Conservation (phyloP, 78 protist genomes). For the Parvularia atlantis region DNA sequence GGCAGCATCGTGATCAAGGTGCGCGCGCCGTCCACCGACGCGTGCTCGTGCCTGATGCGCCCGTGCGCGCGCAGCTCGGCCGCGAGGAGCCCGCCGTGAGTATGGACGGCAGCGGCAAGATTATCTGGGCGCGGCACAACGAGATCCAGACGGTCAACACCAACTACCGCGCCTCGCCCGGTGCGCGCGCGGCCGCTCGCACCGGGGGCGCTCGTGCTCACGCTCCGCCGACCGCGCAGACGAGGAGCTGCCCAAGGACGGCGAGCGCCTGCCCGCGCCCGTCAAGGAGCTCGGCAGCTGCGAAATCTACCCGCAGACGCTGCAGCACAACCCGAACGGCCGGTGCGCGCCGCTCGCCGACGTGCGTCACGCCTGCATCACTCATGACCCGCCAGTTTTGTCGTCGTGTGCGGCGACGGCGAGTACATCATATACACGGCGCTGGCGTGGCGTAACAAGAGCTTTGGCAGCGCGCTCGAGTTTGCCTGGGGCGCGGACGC, state of each 20-base stretch:
- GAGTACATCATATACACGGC: constrained; percentile 95
- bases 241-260: constrained; percentile 41
- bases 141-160: constrained; percentile 56
- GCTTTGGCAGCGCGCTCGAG: constrained; percentile 86
- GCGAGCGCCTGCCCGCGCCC: constrained; percentile 63
- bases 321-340: constrained; percentile 83
- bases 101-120: constrained; percentile 90
- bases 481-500: constrained; percentile 82
- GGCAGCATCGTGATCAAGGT: constrained; percentile 83
- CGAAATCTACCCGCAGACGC: constrained; percentile 72
- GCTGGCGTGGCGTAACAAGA: constrained; percentile 79
- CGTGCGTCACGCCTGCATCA: neutral
- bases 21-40: too few relatives aligned
- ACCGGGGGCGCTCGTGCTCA: neutral
- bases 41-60: too few relatives aligned
- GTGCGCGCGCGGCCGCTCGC: too few relatives aligned
- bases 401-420: constrained; percentile 92
- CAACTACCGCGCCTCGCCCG: too few relatives aligned
- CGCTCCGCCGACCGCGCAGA: neutral
- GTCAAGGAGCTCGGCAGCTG: constrained; percentile 83
- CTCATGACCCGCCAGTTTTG: too few relatives aligned
- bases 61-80: too few relatives aligned
- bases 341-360: constrained; percentile 15
- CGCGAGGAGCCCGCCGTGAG: constrained; percentile 84
- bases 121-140: constrained; percentile 72